These are phyloP conservation scores for Rhizoctonia solani DNA, from an alignment of 1,284 basidiomycete genomes.

Conservation along the genomic window DNA sequence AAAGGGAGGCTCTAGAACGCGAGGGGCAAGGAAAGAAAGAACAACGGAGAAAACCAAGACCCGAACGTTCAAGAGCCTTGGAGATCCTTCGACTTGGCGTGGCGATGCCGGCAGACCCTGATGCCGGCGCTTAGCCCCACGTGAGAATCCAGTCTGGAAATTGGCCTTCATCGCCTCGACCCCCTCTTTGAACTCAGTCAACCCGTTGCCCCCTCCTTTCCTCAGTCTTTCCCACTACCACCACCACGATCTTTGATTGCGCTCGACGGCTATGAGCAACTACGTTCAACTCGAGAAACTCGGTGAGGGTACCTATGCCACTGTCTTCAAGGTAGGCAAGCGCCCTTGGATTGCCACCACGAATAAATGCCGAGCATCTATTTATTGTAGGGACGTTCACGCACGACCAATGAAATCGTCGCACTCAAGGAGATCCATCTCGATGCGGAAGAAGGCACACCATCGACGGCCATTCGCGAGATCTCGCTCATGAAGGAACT, in stretches of 20 bases:
- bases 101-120: constrained; percentile 2
- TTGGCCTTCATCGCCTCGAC: neutral
- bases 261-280: constrained; percentile 40
- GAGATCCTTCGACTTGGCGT: constrained; percentile 18
- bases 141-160: neutral
- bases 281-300: constrained; percentile 81
- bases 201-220: constrained; percentile 1
- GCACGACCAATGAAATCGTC: constrained; percentile 88
- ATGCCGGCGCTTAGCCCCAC: constrained; percentile 17
- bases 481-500: constrained; percentile 97
- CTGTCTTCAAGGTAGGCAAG: constrained; percentile 92
- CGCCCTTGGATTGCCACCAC: neutral
- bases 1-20: too few relatives aligned
- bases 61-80: too few relatives aligned
- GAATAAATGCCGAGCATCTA: constrained; percentile 28
- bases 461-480: constrained; percentile 92
- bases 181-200: constrained; percentile 32
- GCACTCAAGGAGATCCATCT: constrained; percentile 94
- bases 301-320: constrained; percentile 87
- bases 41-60: constrained; percentile 1
- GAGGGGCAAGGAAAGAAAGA: neutral
- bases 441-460: constrained; percentile 93
- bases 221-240: constrained; percentile 29
- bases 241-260: constrained; percentile 11
- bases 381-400: constrained; percentile 68